Conservation (phyloP, 441 rosid genomes). For the Erysimum cheiri region DNA sequence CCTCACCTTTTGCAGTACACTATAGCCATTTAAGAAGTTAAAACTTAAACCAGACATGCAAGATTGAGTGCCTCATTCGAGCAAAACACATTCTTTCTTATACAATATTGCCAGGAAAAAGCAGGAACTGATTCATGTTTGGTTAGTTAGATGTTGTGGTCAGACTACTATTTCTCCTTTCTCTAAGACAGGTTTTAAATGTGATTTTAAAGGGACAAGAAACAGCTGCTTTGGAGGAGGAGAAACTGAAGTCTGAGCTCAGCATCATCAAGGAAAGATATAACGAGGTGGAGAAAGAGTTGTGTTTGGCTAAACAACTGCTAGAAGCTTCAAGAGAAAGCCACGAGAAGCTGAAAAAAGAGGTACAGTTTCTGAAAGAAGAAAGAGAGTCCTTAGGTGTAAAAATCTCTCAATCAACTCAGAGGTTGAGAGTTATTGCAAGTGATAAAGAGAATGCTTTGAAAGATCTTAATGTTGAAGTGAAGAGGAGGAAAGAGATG, state of each 20-base stretch:
- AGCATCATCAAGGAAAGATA: conserved; percentile 57
- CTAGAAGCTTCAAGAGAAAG: conserved; percentile 61
- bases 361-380: conserved; percentile 59
- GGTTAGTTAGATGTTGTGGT: conserved; percentile 20
- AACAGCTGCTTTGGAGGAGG: conserved; percentile 48
- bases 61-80: not conserved
- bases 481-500: conserved; percentile 60
- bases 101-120: conserved; percentile 2
- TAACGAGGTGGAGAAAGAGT: conserved; percentile 53
- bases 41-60: conserved; percentile 12
- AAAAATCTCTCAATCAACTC: conserved; percentile 45
- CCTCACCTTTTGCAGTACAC: not conserved
- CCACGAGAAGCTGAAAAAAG: conserved; percentile 58
- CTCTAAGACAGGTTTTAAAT: conserved; percentile 54
- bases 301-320: conserved; percentile 50
- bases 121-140: conserved; percentile 27
- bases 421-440: conserved; percentile 49
- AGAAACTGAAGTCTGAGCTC: conserved; percentile 56
- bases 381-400: conserved; percentile 60
- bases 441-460: conserved; percentile 62
- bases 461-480: conserved; percentile 64
- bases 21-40: not conserved
- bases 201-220: conserved; percentile 61
- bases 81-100: conserved; percentile 22
- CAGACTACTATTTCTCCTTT: conserved; percentile 32